Evolutionary conservation across 78 protist species (phyloP), one percentile per base, ranked within the genome.

Genomic region (Dictyostelium firmibasis): DNA sequence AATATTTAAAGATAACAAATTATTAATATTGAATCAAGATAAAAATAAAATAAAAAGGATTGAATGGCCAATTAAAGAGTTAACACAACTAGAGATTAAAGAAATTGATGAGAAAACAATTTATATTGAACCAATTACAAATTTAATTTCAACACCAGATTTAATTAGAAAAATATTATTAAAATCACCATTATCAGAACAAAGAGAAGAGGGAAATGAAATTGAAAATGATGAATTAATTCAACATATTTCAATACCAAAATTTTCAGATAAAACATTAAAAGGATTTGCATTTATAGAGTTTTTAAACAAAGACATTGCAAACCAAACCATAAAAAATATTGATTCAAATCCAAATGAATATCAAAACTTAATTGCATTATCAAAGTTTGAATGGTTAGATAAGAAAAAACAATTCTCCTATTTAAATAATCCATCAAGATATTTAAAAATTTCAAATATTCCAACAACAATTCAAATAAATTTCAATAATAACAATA

Each of bases 251-350:
- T 78, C 86, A 36, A 78, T 87, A 87, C 93, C 93, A 25, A 76
- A 84, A 67, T 64, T 79, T 31, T 57, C 85, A 0, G 86, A 87
- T 87, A 57, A 41, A 62, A 53, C 47, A 67, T 8, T 75, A 6
- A 87, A 87, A 64, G 93, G 93, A 23, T 87, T 62, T 87, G 85
- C 86, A 41, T 87, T 87, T 43, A 44, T 87, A 14, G 93, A 87
- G 38, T 87, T 87, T 79, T 60, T 6, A 43, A 9, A 18, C 2
- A 76, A 67, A 27, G 83, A 87, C 8, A 9, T 23, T 16, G 31
- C 86, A 5, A 8, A 33, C 4, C 29, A 87, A 77, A 53, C 69
- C 1, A 64, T 87, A 29, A 44, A 36, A 14, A 33, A n/a, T 23
- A 78, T 87, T 20, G 62, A 60, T 36, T 3, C 0, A 4, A 41